phyloP scores from a whole-genome alignment of 768 basidiomycete genomes.

The Psilocybe sp. region DNA sequence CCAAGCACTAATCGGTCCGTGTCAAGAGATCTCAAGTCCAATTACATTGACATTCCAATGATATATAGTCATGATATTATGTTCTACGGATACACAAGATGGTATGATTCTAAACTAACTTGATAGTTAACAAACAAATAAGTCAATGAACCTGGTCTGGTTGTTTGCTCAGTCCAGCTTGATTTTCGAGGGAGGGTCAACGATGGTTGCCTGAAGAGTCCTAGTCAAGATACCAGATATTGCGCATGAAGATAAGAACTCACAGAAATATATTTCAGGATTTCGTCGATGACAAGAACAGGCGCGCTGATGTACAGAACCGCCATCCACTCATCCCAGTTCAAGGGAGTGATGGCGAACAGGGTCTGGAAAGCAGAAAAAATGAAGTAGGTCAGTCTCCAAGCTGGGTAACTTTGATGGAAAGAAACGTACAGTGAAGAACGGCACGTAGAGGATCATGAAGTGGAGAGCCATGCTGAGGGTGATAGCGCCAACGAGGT shows the following conservation, averaged over 20 bases:
- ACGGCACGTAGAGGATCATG: conserved; percentile 94
- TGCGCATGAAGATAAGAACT: conserved; percentile 18
- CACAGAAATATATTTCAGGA: conserved; percentile 82
- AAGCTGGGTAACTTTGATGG: not conserved
- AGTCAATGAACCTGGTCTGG: no score
- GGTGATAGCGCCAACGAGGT: conserved; percentile 84
- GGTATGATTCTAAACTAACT: no score
- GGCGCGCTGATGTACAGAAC: conserved; percentile 87
- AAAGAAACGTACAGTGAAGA: conserved; percentile 75
- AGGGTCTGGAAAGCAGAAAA: conserved; percentile 47
- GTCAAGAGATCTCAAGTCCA: no score
- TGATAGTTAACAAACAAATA: no score
- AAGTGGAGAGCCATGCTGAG: conserved; percentile 93
- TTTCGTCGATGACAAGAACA: conserved; percentile 86
- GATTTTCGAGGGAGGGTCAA: conserved; percentile 55
- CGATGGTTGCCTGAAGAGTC: conserved; percentile 43
- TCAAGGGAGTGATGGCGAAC: conserved; percentile 91
- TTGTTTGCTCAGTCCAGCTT: conserved; percentile 37
- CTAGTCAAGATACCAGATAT: not conserved
- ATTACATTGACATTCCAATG: no score
- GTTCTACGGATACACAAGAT: no score
- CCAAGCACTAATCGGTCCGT: no score
- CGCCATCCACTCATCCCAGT: conserved; percentile 94
- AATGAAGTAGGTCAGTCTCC: conserved; percentile 2
- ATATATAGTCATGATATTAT: no score